phyloP scores from a whole-genome alignment of 2,329 filamentous ascomycete species.

The Diaporthe aspalathi region DNA sequence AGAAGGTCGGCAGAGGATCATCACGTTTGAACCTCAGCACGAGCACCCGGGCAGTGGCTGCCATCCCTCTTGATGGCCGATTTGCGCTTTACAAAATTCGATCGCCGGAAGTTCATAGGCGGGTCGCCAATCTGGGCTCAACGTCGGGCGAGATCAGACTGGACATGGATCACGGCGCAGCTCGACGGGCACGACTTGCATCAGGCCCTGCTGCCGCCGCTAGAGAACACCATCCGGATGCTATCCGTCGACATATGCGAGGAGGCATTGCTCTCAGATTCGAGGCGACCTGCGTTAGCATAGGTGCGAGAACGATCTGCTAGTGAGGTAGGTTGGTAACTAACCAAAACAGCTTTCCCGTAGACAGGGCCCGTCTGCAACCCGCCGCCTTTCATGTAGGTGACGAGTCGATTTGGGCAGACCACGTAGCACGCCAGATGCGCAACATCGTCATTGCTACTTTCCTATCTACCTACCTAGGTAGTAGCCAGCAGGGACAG shows the following conservation, averaged over 20 bases:
- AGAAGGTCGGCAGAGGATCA: background rate
- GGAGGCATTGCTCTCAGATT: slow-evolving; percentile 15
- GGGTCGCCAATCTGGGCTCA: slow-evolving; percentile 32
- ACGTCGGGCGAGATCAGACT: slow-evolving; percentile 18
- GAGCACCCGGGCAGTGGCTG: background rate
- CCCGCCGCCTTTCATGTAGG: slow-evolving; percentile 7
- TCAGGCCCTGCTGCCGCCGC: background rate
- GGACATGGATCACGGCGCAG: background rate
- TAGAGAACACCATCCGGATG: slow-evolving; percentile 13
- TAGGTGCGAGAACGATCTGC: slow-evolving; percentile 33
- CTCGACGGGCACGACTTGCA: no score
- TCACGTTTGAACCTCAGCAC: background rate
- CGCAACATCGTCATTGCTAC: background rate
- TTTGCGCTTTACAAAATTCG: slow-evolving; percentile 3
- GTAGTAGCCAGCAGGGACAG: background rate
- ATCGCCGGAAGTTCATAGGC: slow-evolving; percentile 5
- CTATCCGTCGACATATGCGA: background rate
- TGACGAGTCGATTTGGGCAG: slow-evolving; percentile 20
- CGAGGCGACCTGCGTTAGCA: slow-evolving; percentile 36
- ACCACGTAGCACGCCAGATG: slow-evolving; percentile 13
- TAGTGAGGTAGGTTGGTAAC: slow-evolving; percentile 17
- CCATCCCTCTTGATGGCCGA: background rate
- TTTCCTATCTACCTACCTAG: background rate
- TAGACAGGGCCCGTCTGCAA: slow-evolving; percentile 33
- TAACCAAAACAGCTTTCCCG: slow-evolving; percentile 1